phyloP scores from a whole-genome alignment of 2,329 filamentous ascomycete genomes.

The Aspergillus thermomutatus region DNA sequence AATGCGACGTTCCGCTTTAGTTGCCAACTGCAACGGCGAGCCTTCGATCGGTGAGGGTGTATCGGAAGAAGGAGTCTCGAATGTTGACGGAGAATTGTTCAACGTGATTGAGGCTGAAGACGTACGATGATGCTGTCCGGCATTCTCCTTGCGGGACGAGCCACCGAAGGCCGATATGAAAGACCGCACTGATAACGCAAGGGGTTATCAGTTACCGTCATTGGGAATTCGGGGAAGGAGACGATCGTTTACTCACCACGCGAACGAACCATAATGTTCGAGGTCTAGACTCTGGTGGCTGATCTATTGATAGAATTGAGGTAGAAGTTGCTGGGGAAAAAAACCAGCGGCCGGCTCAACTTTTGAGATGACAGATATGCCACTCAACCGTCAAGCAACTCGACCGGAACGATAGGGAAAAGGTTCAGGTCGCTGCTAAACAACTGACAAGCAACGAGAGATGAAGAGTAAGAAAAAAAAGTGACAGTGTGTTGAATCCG shows the following conservation, averaged over 20 bases:
- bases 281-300: conserved; percentile 7
- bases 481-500: conserved; percentile 10
- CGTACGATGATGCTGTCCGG: conserved; percentile 26
- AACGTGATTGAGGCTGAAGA: conserved; percentile 20
- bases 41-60: conserved; percentile 34
- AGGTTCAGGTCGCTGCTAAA: not conserved
- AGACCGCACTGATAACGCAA: conserved; percentile 65
- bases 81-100: conserved; percentile 21
- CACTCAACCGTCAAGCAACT: not conserved
- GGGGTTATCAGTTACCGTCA: conserved; percentile 16
- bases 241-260: conserved; percentile 30
- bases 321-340: conserved; percentile 10
- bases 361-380: not conserved
- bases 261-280: conserved; percentile 32
- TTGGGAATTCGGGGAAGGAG: not conserved
- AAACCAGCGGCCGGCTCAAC: conserved; percentile 11
- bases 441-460: not conserved
- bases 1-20: conserved; percentile 47
- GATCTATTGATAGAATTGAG: conserved; percentile 2
- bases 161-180: conserved; percentile 67
- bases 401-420: not conserved
- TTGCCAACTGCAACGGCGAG: conserved; percentile 39
- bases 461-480: not conserved
- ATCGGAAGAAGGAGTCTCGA: conserved; percentile 34
- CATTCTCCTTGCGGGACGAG: conserved; percentile 35